Evolutionary conservation across 2,329 filamentous ascomycete genomes (phyloP), one percentile per base, ranked within the genome.

Genomic region (Nannizziopsis barbatae): DNA sequence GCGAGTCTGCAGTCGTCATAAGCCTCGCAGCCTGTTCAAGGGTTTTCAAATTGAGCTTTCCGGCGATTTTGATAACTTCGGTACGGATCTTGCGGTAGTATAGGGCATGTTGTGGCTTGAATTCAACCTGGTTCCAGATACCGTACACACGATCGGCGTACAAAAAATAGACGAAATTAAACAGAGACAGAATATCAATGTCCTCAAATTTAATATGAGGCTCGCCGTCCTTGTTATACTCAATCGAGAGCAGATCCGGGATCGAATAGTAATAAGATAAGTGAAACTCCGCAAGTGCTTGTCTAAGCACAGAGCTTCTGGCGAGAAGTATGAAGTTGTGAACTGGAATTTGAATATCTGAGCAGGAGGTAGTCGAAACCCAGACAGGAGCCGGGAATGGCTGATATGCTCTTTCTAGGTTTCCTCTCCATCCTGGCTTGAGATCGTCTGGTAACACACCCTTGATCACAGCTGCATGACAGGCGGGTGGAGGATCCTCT

Each of bases 41-140:
- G 30, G 76, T 78, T 12, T 68, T 64, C 63, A 96, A 74, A 11
- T 83, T 79, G 1, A 96, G 72, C 48, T 76, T 76, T 1, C 77
- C 77, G 8, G 86, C 83, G n/a, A 89, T 58, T 55, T 81, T 90
- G 82, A 95, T 92, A n/a, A 96, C 70, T 60, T 96, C 90, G 0
- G 73, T 75, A 15, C 90, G 81, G 14, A 94, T 75, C 58, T 89
- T 81, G 18, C 88, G 83, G 62, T 87, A 94, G 36, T 84, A 76
- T 56, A 77, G 75, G 0, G 85, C 82, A 61, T 83, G 71, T 9
- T 77, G 69, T 2, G 81, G 77, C 15, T 79, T 76, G 53, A 81
- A 76, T 53, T 72, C 78, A 3, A 82, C 82, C 53, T 84, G 81
- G 55, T 89, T 85, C 92, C 92, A 96, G 14, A 89, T 84, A 51